Base-by-base conservation (phyloP, 305 asterid species). In the Plantago coronopus region DNA sequence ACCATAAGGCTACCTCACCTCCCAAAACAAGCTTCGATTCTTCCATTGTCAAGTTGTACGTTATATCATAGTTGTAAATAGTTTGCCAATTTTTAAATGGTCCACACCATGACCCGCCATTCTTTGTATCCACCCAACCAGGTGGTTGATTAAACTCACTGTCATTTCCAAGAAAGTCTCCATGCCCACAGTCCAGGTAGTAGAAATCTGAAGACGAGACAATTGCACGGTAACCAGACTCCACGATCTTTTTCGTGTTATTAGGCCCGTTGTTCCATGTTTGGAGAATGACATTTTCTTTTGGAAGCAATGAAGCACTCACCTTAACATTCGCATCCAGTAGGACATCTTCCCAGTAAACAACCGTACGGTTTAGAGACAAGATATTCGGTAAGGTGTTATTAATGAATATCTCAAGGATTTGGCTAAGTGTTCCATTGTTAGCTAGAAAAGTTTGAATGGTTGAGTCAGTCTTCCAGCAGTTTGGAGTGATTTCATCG, bases 131-230 rank as follows among this genome's bases (percentile, higher is more conserved):
- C 57, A 21, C 17, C 17, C 75, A 29, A 9, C 78, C 87, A 0
- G 91, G 88, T 27, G 79, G 84, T 77, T 54, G 82, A 74, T 78
- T 57, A 34, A 84, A 88, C 54, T 14, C 68, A 65, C 79, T 83
- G 43, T 81, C 64, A 22, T 91, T 91, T 23, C 98, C 96, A 12
- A 78, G 19, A 19, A 81, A 91, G 22, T 62, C 79, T 17, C 98
- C 98, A 53, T 86, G 97, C 61, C 98, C 98, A 37, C 95, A 88
- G 48, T 91, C 98, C 74, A 91, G 63, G 75, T 91, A 91, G 55
- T 81, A 86, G 67, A 64, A 86, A 10, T 85, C 91, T 0, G 95
- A 54, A 0, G 97, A 86, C 0, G 97, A 89, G 22, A 91, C 97
- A 22, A 91, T 83, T 0, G 76, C 94, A 6, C 86, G 84, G 50